Evolutionary conservation across 176 grass and related monocot species (phyloP).

Genomic region (Ampelocalamus luodianensis): DNA sequence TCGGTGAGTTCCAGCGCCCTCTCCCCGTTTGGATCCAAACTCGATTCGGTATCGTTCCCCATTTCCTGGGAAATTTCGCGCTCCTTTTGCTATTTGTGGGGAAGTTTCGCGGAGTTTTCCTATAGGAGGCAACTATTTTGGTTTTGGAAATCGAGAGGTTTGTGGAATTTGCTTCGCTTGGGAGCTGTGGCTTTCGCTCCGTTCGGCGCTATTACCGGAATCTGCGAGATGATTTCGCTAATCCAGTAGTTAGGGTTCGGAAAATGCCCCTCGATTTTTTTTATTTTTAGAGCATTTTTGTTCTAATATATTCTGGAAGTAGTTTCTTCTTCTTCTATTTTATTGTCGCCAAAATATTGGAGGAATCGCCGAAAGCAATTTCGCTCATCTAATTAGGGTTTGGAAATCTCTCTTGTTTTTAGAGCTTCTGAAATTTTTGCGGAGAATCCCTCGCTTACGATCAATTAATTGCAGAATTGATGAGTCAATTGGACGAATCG

Average conservation of each 20-base stretch:
- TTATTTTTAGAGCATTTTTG: neutral
- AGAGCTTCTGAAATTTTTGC: neutral
- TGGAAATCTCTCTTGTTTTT: neutral
- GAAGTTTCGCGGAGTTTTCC: neutral
- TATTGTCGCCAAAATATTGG: neutral
- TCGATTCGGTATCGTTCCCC: conserved; percentile 11
- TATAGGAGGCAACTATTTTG: neutral
- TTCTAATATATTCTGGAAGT: neutral
- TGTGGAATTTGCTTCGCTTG: neutral
- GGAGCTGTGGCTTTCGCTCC: neutral
- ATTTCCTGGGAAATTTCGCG: conserved; percentile 1
- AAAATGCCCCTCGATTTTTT: neutral
- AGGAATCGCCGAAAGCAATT: conserved; percentile 8
- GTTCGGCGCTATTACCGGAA: neutral
- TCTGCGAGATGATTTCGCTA: conserved; percentile 4
- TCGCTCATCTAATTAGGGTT: neutral
- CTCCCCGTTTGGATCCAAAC: conserved; percentile 16
- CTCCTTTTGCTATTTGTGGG: neutral
- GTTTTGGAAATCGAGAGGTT: neutral
- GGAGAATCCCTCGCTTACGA: neutral
- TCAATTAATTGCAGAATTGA: conserved; percentile 40
- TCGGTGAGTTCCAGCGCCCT: neutral
- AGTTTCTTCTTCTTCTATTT: neutral
- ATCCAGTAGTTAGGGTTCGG: conserved; percentile 27
- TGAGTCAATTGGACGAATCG: conserved; percentile 8